Evolutionary conservation across 2,329 filamentous ascomycete genomes (phyloP), one percentile per base, ranked within the genome.

Genomic region (Blastomyces silverae): DNA sequence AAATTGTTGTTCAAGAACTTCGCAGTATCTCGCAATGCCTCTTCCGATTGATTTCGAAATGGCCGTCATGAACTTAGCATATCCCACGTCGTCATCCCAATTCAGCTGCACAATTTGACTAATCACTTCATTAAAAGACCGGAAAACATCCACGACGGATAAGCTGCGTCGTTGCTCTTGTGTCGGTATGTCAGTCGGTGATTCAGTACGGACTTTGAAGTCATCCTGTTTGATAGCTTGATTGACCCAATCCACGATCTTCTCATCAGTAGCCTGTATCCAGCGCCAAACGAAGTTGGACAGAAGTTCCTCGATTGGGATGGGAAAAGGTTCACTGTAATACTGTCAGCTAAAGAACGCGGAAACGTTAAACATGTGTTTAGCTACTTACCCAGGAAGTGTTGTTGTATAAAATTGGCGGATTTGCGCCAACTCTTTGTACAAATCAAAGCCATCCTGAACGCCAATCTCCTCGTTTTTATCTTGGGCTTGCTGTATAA

Each of bases 31-130:
- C 15, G 90, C 88, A 59, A 99, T 85, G 22, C 91, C 92, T 58
- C 85, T 83, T 1, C 92, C 89, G 66, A 97, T 91, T 0, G 89
- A 88, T 71, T 92, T 95, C 17, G 92, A 88, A 20, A 97, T 81
- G 1, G 91, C 87, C 20, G 94, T 99, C 92, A 97, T 97, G 78
- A 99, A 99, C 67, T 92, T 91, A 50, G 94, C 93, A 74, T 96
- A 90, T 69, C 96, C 92, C 48, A 96, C 82, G 72, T 96, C 91
- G 74, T 97, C 91, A 68, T 92, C 89, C 94, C 94, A 99, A 66
- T 92, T 87, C 13, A 99, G 83, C 70, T 91, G 83, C 63, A 90
- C 87, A 64, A 99, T 86, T 71, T 95, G 91, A 68, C 97, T 89
- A 46, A 95, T 87, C 22, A 89, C 90, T 77, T 97, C 90, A 71